Evolutionary conservation across 345 rosid genomes (phyloP).

Genomic region (Carallia pectinifolia): DNA sequence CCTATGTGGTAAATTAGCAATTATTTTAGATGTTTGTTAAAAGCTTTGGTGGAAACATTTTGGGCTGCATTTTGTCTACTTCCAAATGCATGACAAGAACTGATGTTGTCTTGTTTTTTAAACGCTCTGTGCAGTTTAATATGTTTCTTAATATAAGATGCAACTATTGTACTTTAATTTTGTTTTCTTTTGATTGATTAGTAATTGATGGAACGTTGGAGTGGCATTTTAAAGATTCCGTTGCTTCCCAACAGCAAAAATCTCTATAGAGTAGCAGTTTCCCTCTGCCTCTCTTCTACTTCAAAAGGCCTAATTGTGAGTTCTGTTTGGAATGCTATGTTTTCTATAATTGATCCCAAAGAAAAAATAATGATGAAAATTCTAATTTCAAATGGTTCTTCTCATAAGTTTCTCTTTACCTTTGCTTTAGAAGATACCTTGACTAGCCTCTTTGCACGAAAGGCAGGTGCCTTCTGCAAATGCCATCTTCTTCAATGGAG

Average conservation of each 20-base stretch:
- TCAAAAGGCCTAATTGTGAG: constrained; percentile 42
- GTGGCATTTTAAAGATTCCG: constrained; percentile 58
- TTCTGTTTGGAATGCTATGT: constrained; percentile 1
- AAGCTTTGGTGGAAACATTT: not conserved
- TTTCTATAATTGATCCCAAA: not conserved
- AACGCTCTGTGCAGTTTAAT: too few species aligned
- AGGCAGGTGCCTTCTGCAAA: constrained; percentile 65
- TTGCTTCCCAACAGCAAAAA: constrained; percentile 21
- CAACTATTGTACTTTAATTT: not conserved
- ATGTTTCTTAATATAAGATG: too few species aligned
- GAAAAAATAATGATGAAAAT: too few species aligned
- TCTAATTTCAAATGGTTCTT: not conserved
- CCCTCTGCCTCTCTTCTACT: constrained; percentile 57
- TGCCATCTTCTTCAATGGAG: constrained; percentile 72
- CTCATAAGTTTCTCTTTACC: not conserved
- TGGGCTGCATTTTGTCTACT: not conserved
- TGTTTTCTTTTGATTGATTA: constrained; percentile 7
- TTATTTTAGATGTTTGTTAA: constrained; percentile 3
- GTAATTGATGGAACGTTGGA: constrained; percentile 61
- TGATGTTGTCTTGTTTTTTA: not conserved
- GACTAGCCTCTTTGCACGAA: constrained; percentile 1
- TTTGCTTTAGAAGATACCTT: too few species aligned
- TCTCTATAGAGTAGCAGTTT: constrained; percentile 60
- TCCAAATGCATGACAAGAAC: not conserved
- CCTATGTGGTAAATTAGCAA: too few species aligned